Evolutionary conservation across 305 asterid species (phyloP).

Genomic region (Fraxinus dipetala): DNA sequence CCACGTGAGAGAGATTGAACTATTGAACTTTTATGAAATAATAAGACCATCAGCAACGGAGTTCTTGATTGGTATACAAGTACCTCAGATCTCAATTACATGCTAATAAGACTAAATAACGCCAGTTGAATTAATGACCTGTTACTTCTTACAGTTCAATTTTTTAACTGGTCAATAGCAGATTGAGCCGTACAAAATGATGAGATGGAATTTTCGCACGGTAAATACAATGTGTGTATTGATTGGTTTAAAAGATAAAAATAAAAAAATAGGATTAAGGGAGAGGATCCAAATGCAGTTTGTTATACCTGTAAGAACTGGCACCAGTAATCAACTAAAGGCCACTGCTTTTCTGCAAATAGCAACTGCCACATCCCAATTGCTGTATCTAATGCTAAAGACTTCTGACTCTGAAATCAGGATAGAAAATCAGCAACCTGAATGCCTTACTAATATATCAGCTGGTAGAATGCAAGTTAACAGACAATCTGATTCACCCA

Average conservation of each 20-base stretch:
- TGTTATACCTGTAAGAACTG: constrained; percentile 84
- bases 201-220: not conserved
- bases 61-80: not conserved
- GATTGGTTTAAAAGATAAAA: not conserved
- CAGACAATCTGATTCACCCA: not conserved
- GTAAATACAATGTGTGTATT: not conserved
- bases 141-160: not conserved
- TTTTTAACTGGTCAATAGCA: not conserved
- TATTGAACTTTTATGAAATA: not conserved
- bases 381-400: constrained; percentile 95
- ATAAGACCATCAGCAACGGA: not conserved
- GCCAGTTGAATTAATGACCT: not conserved
- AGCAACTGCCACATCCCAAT: constrained; percentile 99
- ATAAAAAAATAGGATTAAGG: not conserved
- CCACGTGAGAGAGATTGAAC: not conserved
- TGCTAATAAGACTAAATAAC: not conserved
- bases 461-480: constrained; percentile 7
- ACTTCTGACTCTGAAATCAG: constrained; percentile 86
- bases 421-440: constrained; percentile 15
- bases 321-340: constrained; percentile 95
- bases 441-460: constrained; percentile 8
- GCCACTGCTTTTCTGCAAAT: constrained; percentile 94
- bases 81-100: not conserved
- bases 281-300: not conserved
- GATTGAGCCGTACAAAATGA: not conserved